Evolutionary conservation across 495 filamentous ascomycete genomes (phyloP), one percentile per base, ranked within the genome.

Genomic region (Penicillium tannophilum): DNA sequence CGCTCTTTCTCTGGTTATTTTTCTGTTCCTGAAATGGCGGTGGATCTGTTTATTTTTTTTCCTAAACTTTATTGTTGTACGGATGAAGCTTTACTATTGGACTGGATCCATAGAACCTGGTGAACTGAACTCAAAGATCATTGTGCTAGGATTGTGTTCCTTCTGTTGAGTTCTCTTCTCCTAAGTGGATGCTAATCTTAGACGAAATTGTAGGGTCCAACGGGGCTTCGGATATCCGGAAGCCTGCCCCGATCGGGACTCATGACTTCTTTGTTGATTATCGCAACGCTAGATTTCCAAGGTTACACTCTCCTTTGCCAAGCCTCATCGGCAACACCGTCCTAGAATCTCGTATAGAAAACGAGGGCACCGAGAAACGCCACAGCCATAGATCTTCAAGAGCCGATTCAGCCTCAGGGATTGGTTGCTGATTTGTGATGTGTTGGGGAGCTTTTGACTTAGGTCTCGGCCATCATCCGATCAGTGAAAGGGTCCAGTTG

Each of bases 11-110:
- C 6, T 2, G 46, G 23, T 12, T 28, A 43, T 44, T 54, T 23
- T 54, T 23, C 52, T 54, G 52, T 54, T 54, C 52, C 52, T 54
- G 35, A 43, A 7, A 5, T n/a, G 7, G 33, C 16, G 24, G 52
- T 44, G 52, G 51, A 41, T 16, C 51, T 33, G 51, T 24, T 33
- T n/a, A n/a, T 4, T 39, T 17, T 39, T 17, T 36, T 53, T 35
- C 3, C 28, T 47, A 19, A 47, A 28, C 24, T 20, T 44, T 44
- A 16, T 23, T 23, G 4, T 17, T 17, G 16, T n/a, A 7, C 14
- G 28, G 26, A 28, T n/a, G 26, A 28, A 28, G 28, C 28, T 7
- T 28, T 28, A 7, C 28, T 4, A 28, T 28, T 5, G 28, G 4
- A 28, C 28, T 0, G 28, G 28, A 28, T 23, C 20, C 20, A 23